Evolutionary conservation across 768 basidiomycete genomes (phyloP).

Genomic region (Phlegmacium glaucopus): DNA sequence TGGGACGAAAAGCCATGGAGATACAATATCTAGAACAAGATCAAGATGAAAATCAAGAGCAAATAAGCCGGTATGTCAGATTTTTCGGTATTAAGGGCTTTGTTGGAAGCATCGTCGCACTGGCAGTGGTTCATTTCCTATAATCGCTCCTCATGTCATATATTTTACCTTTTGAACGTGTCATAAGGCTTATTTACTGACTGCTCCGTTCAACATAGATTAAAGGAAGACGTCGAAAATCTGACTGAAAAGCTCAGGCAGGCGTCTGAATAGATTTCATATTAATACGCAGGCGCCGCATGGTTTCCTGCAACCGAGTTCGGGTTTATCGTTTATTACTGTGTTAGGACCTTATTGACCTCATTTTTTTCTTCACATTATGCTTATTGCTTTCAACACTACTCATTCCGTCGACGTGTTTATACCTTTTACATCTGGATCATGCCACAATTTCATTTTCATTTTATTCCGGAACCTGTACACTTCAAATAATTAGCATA

Average conservation of each 20-base stretch:
- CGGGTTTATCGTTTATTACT: too few relatives aligned
- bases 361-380: not conserved
- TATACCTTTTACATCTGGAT: not conserved
- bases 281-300: not conserved
- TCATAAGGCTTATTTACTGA: constrained; percentile 34
- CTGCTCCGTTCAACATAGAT: constrained; percentile 38
- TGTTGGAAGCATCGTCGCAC: constrained; percentile 45
- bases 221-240: constrained; percentile 63
- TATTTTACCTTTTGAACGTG: constrained; percentile 11
- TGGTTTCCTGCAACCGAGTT: not conserved
- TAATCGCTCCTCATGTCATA: constrained; percentile 25
- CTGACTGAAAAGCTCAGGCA: constrained; percentile 37
- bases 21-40: constrained; percentile 77
- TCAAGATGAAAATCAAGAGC: constrained; percentile 71
- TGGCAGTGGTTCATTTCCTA: constrained; percentile 53
- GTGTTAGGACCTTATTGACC: not conserved
- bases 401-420: not conserved
- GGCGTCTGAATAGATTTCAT: not conserved
- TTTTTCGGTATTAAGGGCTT: constrained; percentile 59
- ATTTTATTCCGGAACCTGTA: too few relatives aligned
- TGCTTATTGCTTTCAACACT: not conserved
- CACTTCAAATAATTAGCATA: too few relatives aligned
- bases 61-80: constrained; percentile 71
- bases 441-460: not conserved
- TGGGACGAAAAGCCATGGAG: constrained; percentile 75